Evolutionary conservation across 2,329 filamentous ascomycete species (phyloP), one percentile per base, ranked within the genome.

Genomic region (Penicillium occitanis): DNA sequence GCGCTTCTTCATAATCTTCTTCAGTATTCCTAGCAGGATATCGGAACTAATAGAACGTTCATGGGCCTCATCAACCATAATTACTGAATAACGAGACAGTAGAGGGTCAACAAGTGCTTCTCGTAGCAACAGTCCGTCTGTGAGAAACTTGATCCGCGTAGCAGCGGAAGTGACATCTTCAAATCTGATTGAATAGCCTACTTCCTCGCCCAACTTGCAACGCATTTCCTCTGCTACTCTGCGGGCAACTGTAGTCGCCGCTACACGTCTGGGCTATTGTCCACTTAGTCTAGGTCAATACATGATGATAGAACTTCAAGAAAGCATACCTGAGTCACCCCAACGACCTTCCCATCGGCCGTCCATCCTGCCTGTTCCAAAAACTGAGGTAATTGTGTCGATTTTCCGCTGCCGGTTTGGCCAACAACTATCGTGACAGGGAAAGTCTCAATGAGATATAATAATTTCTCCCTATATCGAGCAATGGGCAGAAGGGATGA

Each of bases 41-140:
- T 99, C 95, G 0, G 93, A 96, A 76, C 92, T 96, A 67, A 98
- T 86, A 59, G 93, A 97, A 63, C 95, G 86, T 78, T 98, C 94
- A 75, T 99, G 95, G 6, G 94, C 95, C 79, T 98, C 94, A 75
- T 99, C 95, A 7, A 99, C 91, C 92, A 99, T 97, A 72, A 99
- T 92, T 53, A 97, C 90, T 0, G 93, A 96, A 76, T 99, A 99
- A 11, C 92, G 87, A 22, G 91, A 95, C 42, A 99, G 80, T 3
- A 98, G 80, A 13, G 95, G 95, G 77, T 99, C 95, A 3, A 97
- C 91, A 4, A 99, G 85, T 33, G 94, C 95, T 79, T 99, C 95
- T 72, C 94, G 85, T 63, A 99, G 87, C 37, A 99, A 85, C 59
- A 99, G 83, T 0, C 94, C 94, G 80, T 99, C 95, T 0, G 94